Base-by-base conservation (phyloP, 2,329 filamentous ascomycete genomes). In the Thielaviopsis punctulata region DNA sequence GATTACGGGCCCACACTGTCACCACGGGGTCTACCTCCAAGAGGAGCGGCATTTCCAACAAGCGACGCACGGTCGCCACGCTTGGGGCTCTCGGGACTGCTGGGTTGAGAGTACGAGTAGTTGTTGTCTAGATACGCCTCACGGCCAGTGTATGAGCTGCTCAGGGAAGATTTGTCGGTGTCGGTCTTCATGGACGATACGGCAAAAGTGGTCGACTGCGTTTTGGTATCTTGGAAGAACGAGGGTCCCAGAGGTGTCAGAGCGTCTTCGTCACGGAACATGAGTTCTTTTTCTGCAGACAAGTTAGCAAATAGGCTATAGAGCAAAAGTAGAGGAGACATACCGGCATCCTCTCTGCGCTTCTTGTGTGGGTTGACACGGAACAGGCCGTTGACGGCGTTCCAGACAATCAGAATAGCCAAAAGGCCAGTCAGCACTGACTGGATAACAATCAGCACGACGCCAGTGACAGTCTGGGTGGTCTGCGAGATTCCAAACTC, bases 401-500 rank as follows among this genome's bases (percentile, higher is more conserved):
- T 96, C 69, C 89, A 85, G 10, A 77, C 76, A 59, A 98, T 94
- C 25, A 96, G 73, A 49, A 96, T 84, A 3, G 86, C 89, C 53
- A 98, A 73, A 22, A 87, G 66, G 56, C 77, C 88, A 5, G 89
- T 94, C 58, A 98, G 69, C 0, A 82, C 77, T 0, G 86, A 86
- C 67, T 98, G 92, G 4, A 96, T 75, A n/a, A 82, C 86, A 58
- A 96, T 92, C 55, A 98, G 75, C 15, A 88, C 86, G n/a, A 96
- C 79, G 52, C 92, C 92, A 15, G 86, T 90, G 48, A 96, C 78
- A 0, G 92, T 96, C 71, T 95, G 87, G 9, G 90, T 95, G 9
- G 89, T 94, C 66, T 95, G 82, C 5, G 80, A 76, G 59, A 98
- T 82, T 53, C 85, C 86, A 51, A 98, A 80, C 68, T 96, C 83